Evolutionary conservation across 148 eudicot genomes (phyloP), one percentile per base, ranked within the genome.

Genomic region (Gaultheria prostrata): DNA sequence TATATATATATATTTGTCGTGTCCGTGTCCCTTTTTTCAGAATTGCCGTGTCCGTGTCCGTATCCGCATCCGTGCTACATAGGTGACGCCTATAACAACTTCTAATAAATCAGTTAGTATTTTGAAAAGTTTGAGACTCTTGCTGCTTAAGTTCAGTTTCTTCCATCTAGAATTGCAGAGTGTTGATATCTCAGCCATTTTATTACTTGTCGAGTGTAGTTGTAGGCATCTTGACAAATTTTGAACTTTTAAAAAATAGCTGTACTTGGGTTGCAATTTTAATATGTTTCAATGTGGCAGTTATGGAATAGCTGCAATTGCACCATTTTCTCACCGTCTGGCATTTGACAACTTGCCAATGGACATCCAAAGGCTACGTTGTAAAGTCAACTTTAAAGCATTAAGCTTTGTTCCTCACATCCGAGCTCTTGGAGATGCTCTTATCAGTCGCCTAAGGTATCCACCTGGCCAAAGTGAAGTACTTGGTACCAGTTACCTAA

Each of bases 271-370:
- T 72, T 78, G 33, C 24, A 18, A 57, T 54, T 28, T 61, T 84
- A n/a, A 39, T 20, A 20, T 50, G 28, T 78, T 80, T 73, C 65
- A 30, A 21, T 86, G 79, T 26, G 85, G 18, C 92, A 94, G 98
- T 83, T 97, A 94, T 77, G 99, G 99, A 65, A 90, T 97, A 78
- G 97, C 99, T 83, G 98, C 99, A 70, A 92, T 97, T 63, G 92
- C 99, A 71, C 99, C 99, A 63, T 97, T 97, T 90, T 94, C 99
- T 49, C 99, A 97, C 75, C 98, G 98, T 35, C 87, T 97, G 74
- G 93, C 97, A 80, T 97, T 97, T 84, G 95, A 97, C 89, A 91
- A 93, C 87, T 91, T 97, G 97, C 98, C 98, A 24, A 86, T 76
- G 83, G 89, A 97, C 57, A 86, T 97, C 85, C 98, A 97, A 84